Evolutionary conservation across 2,329 filamentous ascomycete species (phyloP).

Genomic region (Penicillium corylophilum): DNA sequence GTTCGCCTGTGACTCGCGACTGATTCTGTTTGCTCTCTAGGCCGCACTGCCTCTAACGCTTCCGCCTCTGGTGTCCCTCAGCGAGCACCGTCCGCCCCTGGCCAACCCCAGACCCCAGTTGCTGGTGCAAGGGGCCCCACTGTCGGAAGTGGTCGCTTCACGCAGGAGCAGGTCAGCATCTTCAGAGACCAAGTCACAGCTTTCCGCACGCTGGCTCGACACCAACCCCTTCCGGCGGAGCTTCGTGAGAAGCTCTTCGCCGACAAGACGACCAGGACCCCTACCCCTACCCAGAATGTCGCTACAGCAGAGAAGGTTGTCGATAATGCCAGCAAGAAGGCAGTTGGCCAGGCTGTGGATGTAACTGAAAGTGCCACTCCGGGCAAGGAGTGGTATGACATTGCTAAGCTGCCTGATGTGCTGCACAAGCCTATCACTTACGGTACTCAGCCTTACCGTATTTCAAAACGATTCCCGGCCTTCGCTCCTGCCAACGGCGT

Average conservation of each 20-base stretch:
- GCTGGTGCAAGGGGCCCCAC: conserved; percentile 29
- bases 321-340: conserved; percentile 39
- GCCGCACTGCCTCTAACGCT: conserved; percentile 37
- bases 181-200: conserved; percentile 85
- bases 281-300: conserved; percentile 38
- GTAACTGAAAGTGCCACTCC: conserved; percentile 25
- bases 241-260: conserved; percentile 83
- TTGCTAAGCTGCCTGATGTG: conserved; percentile 68
- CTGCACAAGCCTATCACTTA: conserved; percentile 67
- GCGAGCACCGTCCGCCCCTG: conserved; percentile 21
- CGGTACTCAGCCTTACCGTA: conserved; percentile 71
- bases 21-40: conserved; percentile 21
- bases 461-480: conserved; percentile 77
- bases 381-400: conserved; percentile 60
- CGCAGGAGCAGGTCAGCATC: conserved; percentile 72
- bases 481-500: conserved; percentile 79
- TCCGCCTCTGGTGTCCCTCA: conserved; percentile 29
- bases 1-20: background rate
- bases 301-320: conserved; percentile 35
- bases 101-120: conserved; percentile 21
- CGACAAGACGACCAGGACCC: conserved; percentile 44
- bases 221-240: conserved; percentile 72
- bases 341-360: conserved; percentile 32
- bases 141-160: conserved; percentile 60
- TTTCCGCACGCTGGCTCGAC: conserved; percentile 87